Evolutionary conservation across 768 basidiomycete genomes (phyloP), one percentile per base, ranked within the genome.

Genomic region (Lactarius indigo): DNA sequence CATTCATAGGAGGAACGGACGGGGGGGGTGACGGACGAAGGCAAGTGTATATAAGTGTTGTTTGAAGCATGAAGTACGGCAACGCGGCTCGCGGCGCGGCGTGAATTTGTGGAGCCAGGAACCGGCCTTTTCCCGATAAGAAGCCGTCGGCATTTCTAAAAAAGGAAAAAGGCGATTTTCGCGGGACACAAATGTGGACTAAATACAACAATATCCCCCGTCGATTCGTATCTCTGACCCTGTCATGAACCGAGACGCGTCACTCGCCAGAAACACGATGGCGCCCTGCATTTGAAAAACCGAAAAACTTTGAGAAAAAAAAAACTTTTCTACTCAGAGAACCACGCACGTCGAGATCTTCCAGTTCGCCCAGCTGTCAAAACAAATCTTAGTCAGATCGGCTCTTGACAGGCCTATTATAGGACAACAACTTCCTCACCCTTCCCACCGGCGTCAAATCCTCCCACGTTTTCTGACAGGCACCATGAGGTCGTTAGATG

Each of bases 161-260:
- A 64, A 60, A 37, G 33, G 66, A 56, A 63, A 59, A 37, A 26
- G 9, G 66, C 66, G 66, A 63, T 67, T 67, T 67, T 30, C 52
- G 37, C 57, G 50, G 35, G 57, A 66, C 57, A 6, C 1, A 15
- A 54, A 50, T 39, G 37, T 35, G 47, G 7, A 35, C 76, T 79
- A 92, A 69, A 90, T 80, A 52, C 80, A 72, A 75, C 91, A 92
- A 78, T 96, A 96, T 7, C 94, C 94, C 23, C 95, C 95, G 73
- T 98, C 96, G 56, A 97, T 86, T 10, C 88, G 87, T 64, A 93
- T 78, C 71, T 93, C 93, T 20, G 89, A 79, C 10, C 94, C 95
- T 3, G 96, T 96, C 82, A 94, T 88, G 77, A 95, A 98, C 64
- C 84, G 85, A 60, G 90, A 91, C 7, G 94, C 93, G 75, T 97